Evolutionary conservation across 2,329 filamentous ascomycete genomes (phyloP).

Genomic region (Exophiala xenobiotica): DNA sequence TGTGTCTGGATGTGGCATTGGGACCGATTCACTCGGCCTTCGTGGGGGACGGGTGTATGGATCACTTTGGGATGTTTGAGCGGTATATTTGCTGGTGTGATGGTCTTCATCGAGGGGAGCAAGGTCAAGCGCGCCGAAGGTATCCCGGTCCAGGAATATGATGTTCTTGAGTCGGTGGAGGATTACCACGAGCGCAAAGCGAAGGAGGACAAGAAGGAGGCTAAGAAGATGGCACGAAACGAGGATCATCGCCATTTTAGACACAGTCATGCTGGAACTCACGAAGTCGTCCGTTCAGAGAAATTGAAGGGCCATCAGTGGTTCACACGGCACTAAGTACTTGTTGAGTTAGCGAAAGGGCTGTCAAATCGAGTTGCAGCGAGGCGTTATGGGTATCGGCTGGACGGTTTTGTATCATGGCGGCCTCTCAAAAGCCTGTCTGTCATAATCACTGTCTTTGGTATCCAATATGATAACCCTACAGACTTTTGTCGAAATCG

Average conservation of each 20-base stretch:
- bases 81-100: constrained; percentile 65
- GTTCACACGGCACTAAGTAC: constrained; percentile 22
- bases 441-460: no score
- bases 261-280: constrained; percentile 3
- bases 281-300: constrained; percentile 18
- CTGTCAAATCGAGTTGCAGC: not conserved
- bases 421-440: no score
- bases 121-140: constrained; percentile 71
- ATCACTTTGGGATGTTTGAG: constrained; percentile 71
- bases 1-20: constrained; percentile 81
- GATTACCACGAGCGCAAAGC: constrained; percentile 26
- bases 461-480: no score
- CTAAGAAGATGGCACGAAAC: constrained; percentile 20
- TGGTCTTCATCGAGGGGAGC: constrained; percentile 71
- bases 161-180: constrained; percentile 38
- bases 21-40: constrained; percentile 70
- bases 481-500: no score
- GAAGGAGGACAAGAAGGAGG: constrained; percentile 27
- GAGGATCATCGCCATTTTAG: constrained; percentile 16
- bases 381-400: not conserved
- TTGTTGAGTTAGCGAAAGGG: not conserved
- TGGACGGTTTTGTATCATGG: no score
- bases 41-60: constrained; percentile 77
- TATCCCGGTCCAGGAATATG: constrained; percentile 60
- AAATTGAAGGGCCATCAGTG: constrained; percentile 30